Evolutionary conservation across 805 yeast species (phyloP).

Genomic region (Clavispora vitiphila): DNA sequence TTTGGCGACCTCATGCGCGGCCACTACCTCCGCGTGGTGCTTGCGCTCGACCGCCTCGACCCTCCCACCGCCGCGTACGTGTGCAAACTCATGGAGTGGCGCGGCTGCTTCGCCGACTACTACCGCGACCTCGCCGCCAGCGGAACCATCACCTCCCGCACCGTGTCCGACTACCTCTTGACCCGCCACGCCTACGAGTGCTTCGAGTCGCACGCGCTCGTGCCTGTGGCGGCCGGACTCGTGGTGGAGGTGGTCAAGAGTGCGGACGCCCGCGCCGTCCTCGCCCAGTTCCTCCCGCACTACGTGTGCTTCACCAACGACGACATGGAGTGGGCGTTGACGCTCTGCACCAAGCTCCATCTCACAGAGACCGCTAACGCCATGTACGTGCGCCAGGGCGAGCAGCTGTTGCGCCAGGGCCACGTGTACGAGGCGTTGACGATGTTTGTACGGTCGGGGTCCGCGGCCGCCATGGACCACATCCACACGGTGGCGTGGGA

Average conservation of each 20-base stretch:
- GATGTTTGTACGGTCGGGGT: conserved; percentile 48
- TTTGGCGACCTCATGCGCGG: conserved; percentile 54
- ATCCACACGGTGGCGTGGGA: conserved; percentile 53
- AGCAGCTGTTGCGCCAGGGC: conserved; percentile 48
- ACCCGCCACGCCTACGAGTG: conserved; percentile 53
- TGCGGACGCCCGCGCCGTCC: conserved; percentile 27
- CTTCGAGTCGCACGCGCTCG: conserved; percentile 46
- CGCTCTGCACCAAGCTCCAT: conserved; percentile 65
- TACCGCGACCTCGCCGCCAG: conserved; percentile 23
- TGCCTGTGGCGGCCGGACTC: conserved; percentile 68
- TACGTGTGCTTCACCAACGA: conserved; percentile 62
- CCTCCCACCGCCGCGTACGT: conserved; percentile 59
- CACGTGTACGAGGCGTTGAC: conserved; percentile 57
- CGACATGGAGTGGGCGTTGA: conserved; percentile 74
- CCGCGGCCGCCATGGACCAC: conserved; percentile 35
- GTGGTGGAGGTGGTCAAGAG: conserved; percentile 37
- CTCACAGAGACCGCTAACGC: conserved; percentile 53
- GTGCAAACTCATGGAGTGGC: conserved; percentile 58
- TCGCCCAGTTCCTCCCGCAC: conserved; percentile 56
- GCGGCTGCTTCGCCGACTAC: conserved; percentile 47
- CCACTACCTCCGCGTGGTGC: conserved; percentile 52
- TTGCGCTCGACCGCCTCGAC: conserved; percentile 56
- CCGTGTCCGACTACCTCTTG: conserved; percentile 53
- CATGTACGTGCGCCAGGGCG: conserved; percentile 48
- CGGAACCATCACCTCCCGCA: no score